A percentile compares a stretch with the other conserved stretches of the same genome.
Evolutionary conservation across 1,284 basidiomycete species (phyloP).

Genomic region (Erythrobasidium hasegawianum): DNA sequence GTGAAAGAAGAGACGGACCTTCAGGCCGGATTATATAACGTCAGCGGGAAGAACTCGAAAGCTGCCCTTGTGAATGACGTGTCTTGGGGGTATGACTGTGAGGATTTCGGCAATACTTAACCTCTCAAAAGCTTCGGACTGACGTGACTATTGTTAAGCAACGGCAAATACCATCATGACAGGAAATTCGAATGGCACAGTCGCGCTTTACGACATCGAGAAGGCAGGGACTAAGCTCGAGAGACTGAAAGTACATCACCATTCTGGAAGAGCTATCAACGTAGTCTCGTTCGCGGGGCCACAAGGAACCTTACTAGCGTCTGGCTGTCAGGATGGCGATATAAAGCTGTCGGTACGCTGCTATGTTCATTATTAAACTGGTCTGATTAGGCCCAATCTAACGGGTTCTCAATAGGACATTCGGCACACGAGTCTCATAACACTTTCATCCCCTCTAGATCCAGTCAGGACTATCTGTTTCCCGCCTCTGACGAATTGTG

Average conservation of each 20-base stretch:
- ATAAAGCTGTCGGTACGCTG: conserved; percentile 31
- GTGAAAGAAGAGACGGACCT: conserved; percentile 26
- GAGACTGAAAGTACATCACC: conserved; percentile 29
- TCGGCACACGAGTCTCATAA: conserved; percentile 25
- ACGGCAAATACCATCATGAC: conserved; percentile 35
- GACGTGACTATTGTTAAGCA: too few relatives aligned
- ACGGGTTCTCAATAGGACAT: conserved; percentile 7
- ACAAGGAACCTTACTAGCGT: conserved; percentile 29
- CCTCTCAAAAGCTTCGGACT: too few relatives aligned
- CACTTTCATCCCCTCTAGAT: conserved; percentile 20
- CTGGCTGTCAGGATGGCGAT: conserved; percentile 31
- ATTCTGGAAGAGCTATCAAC: conserved; percentile 30
- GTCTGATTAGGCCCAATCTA: too few relatives aligned
- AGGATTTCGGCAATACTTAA: too few relatives aligned
- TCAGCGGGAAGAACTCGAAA: conserved; percentile 21
- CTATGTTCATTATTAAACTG: too few relatives aligned
- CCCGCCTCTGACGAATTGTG: conserved; percentile 16
- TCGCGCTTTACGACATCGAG: conserved; percentile 30
- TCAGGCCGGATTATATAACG: conserved; percentile 10
- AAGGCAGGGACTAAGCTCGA: conserved; percentile 27
- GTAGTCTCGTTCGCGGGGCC: conserved; percentile 31
- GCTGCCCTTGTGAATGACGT: conserved; percentile 32
- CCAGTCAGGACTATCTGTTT: conserved; percentile 25
- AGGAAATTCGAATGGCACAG: conserved; percentile 30
- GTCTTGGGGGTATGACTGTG: conserved; percentile 28